phyloP scores from a whole-genome alignment of 1,284 basidiomycete genomes.

The Leccinum griseonigrum region DNA sequence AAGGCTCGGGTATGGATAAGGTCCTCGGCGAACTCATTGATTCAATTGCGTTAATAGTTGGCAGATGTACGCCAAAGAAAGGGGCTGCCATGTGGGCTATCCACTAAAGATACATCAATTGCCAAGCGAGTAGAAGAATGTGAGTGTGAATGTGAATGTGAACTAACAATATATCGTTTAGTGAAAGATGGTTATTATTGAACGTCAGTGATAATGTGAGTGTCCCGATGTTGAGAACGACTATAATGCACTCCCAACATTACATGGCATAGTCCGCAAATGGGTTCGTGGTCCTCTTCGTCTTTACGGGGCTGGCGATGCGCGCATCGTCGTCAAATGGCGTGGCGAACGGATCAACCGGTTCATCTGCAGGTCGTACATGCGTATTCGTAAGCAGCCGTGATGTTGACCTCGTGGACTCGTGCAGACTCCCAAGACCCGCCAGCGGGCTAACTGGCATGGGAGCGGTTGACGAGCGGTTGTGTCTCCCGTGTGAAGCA shows the following conservation, averaged over 20 bases:
- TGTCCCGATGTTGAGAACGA: not conserved
- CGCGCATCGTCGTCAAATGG: slow-evolving; percentile 72
- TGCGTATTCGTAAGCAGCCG: slow-evolving; percentile 47
- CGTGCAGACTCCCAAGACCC: slow-evolving; percentile 26
- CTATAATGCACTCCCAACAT: not conserved
- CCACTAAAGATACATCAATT: slow-evolving; percentile 27
- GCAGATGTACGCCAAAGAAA: slow-evolving; percentile 1
- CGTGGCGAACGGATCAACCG: slow-evolving; percentile 62
- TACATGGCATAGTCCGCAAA: slow-evolving; percentile 30
- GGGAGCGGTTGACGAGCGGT: slow-evolving; percentile 34
- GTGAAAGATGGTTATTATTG: slow-evolving; percentile 8
- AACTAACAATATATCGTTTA: slow-evolving; percentile 8
- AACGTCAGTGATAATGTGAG: slow-evolving; percentile 18
- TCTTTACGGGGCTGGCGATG: slow-evolving; percentile 23
- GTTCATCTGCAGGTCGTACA: slow-evolving; percentile 36
- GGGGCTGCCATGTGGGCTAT: slow-evolving; percentile 1
- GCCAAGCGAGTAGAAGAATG: not conserved
- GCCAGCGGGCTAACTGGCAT: slow-evolving; percentile 17
- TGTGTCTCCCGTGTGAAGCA: slow-evolving; percentile 20
- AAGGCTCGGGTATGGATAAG: no score
- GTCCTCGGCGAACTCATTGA: not conserved
- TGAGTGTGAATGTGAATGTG: slow-evolving; percentile 7
- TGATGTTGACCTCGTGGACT: slow-evolving; percentile 41
- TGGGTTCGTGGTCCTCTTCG: slow-evolving; percentile 29
- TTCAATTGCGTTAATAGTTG: not conserved